A percentile compares a stretch with the other conserved stretches of the same genome.
Conservation (phyloP, 352 stramenopile genomes). For the Chrysophaeum taylorii region DNA sequence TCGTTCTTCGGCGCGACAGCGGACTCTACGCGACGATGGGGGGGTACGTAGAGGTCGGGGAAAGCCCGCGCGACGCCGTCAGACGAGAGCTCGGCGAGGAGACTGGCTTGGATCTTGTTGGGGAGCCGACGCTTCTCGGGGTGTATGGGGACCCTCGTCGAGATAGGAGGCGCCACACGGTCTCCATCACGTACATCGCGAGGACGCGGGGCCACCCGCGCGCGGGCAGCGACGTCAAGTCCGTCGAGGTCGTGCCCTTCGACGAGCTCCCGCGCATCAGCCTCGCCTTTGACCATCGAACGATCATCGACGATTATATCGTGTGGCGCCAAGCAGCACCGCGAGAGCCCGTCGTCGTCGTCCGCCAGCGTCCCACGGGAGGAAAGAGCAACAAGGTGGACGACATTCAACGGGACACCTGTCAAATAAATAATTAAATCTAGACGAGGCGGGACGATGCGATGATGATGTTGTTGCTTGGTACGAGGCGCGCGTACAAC, state of each 20-base stretch:
- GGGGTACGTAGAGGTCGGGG: conserved; percentile 38
- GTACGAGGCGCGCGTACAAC: no score
- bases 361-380: no score
- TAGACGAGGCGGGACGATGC: no score
- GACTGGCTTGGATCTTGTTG: conserved; percentile 41
- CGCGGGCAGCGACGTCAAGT: background rate
- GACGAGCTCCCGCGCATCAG: background rate
- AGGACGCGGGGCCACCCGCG: conserved; percentile 34
- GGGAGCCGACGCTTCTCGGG: no score
- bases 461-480: no score
- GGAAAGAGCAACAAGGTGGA: no score
- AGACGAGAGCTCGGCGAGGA: conserved; percentile 50
- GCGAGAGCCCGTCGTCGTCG: no score
- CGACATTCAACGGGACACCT: no score
- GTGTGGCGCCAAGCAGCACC: no score
- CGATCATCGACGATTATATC: conserved; percentile 11
- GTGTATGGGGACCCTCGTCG: no score
- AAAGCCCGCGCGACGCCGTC: conserved; percentile 52
- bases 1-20: conserved; percentile 54
- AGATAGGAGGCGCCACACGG: conserved; percentile 52
- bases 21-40: conserved; percentile 57
- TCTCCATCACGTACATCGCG: conserved; percentile 41
- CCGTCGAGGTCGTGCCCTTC: background rate
- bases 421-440: no score
- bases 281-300: conserved; percentile 7